Percentiles rank a stretch among this genome's conserved stretches.
Evolutionary conservation across 2,329 filamentous ascomycete species (phyloP).

Genomic region (Shiraia bambusicola): DNA sequence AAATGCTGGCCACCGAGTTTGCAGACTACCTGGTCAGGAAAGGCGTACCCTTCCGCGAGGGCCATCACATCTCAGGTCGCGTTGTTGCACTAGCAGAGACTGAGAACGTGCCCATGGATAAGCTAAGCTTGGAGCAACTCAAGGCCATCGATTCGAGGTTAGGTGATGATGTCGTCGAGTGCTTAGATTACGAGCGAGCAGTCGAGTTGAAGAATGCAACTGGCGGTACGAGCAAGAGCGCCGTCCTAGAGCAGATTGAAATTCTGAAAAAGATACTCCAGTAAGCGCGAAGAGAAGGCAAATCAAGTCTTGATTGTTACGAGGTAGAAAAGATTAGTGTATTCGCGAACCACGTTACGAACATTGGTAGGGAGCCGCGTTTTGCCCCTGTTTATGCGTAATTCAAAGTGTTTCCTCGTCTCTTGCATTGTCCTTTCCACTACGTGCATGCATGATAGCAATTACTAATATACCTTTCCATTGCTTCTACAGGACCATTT

Average conservation of each 20-base stretch:
- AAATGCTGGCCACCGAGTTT: constrained; percentile 77
- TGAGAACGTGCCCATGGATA: constrained; percentile 66
- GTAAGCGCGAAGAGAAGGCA: background rate
- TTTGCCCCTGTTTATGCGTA: too few relatives aligned
- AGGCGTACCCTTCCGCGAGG: constrained; percentile 76
- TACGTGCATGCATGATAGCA: too few relatives aligned
- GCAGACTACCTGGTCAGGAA: constrained; percentile 65
- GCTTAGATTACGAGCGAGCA: constrained; percentile 79
- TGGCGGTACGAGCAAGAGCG: constrained; percentile 74
- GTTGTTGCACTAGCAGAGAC: constrained; percentile 73
- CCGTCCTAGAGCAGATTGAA: constrained; percentile 65
- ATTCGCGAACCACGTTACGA: too few relatives aligned
- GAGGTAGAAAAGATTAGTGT: too few relatives aligned
- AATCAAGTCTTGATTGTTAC: too few relatives aligned
- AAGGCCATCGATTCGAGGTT: constrained; percentile 69
- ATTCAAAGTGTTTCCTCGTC: too few relatives aligned
- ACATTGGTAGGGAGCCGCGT: too few relatives aligned
- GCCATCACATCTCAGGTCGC: constrained; percentile 74
- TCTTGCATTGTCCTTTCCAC: too few relatives aligned
- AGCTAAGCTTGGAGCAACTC: constrained; percentile 66
- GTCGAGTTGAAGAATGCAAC: constrained; percentile 77
- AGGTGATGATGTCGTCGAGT: constrained; percentile 67
- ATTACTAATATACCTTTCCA: too few relatives aligned
- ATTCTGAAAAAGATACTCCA: constrained; percentile 50
- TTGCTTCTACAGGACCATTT: too few relatives aligned